phyloP scores from a whole-genome alignment of 768 basidiomycete genomes.

The Termitomyces sp. region DNA sequence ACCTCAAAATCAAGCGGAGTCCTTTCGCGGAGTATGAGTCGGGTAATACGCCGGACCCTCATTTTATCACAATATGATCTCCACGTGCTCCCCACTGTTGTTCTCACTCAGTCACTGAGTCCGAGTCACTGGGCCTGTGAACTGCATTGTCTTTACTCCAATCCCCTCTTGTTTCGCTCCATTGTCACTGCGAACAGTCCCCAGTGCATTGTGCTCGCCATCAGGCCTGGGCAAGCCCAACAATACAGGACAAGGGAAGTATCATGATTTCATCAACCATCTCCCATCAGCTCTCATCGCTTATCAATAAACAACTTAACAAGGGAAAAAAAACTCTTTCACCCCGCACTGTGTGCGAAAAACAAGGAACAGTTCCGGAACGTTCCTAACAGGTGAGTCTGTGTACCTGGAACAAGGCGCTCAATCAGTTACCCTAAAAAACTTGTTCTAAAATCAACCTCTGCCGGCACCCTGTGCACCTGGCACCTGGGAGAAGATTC shows the following conservation, averaged over 20 bases:
- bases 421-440: neutral
- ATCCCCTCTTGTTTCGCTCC: neutral
- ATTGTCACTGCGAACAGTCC: neutral
- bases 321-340: no score
- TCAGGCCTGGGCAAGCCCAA: neutral
- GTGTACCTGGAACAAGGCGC: neutral
- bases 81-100: neutral
- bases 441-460: neutral
- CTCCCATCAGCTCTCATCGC: neutral
- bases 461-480: neutral
- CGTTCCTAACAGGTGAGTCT: neutral
- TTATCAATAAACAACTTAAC: no score
- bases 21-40: neutral
- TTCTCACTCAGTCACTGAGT: neutral
- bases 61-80: neutral
- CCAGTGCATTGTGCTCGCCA: neutral
- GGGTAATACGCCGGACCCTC: no score
- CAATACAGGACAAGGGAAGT: neutral
- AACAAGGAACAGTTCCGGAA: neutral
- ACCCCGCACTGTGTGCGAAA: neutral
- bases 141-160: neutral
- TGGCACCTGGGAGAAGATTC: no score
- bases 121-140: no score
- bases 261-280: neutral
- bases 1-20: constrained; percentile 3